phyloP scores from a whole-genome alignment of 2,329 filamentous ascomycete species.

The Blastomyces parvus region DNA sequence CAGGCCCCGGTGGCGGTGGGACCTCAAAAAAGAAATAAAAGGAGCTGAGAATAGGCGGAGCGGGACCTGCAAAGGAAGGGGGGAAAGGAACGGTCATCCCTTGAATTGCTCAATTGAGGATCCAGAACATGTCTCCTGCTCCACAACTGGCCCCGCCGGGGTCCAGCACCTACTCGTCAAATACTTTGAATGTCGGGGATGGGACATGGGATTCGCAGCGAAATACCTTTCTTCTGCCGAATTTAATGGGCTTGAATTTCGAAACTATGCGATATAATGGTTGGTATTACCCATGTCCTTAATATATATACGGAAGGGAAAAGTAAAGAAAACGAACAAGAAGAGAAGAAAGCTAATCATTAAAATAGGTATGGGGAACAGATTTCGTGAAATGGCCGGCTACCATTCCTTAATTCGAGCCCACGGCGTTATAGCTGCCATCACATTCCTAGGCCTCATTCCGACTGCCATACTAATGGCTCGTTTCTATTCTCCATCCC shows the following conservation, averaged over 20 bases:
- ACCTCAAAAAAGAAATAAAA: neutral
- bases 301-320: neutral
- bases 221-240: slow-evolving; percentile 56
- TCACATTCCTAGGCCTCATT: slow-evolving; percentile 52
- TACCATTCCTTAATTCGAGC: slow-evolving; percentile 51
- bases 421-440: slow-evolving; percentile 51
- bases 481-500: slow-evolving; percentile 49
- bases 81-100: neutral
- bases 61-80: neutral
- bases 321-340: neutral
- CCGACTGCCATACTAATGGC: slow-evolving; percentile 51
- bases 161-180: slow-evolving; percentile 52
- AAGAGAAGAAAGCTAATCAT: neutral
- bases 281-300: slow-evolving; percentile 24
- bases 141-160: slow-evolving; percentile 46
- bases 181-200: slow-evolving; percentile 55
- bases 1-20: slow-evolving; percentile 20
- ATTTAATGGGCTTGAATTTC: slow-evolving; percentile 55
- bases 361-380: slow-evolving; percentile 54
- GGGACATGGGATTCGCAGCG: slow-evolving; percentile 55
- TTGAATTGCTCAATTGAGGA: neutral
- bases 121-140: slow-evolving; percentile 29
- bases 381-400: slow-evolving; percentile 49
- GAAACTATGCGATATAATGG: slow-evolving; percentile 60
- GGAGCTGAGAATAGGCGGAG: neutral